A percentile compares a stretch with the other conserved stretches of the same genome.
phyloP scores from a whole-genome alignment of 169 alveolate genomes.

The Babesia gibsoni region DNA sequence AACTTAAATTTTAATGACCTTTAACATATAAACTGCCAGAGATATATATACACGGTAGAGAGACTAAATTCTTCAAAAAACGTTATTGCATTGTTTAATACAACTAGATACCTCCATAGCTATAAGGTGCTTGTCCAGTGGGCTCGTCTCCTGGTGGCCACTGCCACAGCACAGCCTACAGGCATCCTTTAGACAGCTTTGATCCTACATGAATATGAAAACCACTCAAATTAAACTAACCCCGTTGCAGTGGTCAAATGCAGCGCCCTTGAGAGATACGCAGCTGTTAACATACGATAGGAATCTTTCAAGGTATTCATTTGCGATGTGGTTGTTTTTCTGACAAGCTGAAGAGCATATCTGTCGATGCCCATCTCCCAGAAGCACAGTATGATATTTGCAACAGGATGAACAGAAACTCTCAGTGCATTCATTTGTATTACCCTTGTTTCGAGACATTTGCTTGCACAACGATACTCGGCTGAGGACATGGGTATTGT shows the following conservation, averaged over 20 bases:
- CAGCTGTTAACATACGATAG: slow-evolving; percentile 36
- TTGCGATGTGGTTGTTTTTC: slow-evolving; percentile 63
- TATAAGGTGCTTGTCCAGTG: slow-evolving; percentile 24
- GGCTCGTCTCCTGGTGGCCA: slow-evolving; percentile 44
- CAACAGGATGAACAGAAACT: slow-evolving; percentile 74
- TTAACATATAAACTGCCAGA: neutral
- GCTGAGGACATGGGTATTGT: slow-evolving; percentile 63
- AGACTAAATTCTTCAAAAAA: neutral
- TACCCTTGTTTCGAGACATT: slow-evolving; percentile 62
- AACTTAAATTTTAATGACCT: slow-evolving; percentile 1
- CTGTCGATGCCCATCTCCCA: slow-evolving; percentile 65
- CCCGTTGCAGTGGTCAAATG: slow-evolving; percentile 58
- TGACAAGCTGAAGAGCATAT: slow-evolving; percentile 65
- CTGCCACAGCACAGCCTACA: slow-evolving; percentile 57
- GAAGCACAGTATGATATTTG: slow-evolving; percentile 68
- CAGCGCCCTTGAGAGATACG: slow-evolving; percentile 53
- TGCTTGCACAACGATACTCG: slow-evolving; percentile 64
- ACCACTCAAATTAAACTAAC: neutral
- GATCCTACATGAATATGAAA: slow-evolving; percentile 15
- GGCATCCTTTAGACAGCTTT: slow-evolving; percentile 37
- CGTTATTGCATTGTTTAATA: slow-evolving; percentile 32
- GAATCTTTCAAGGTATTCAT: slow-evolving; percentile 28
- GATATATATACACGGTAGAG: neutral
- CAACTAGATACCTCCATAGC: slow-evolving; percentile 46
- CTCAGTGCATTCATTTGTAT: slow-evolving; percentile 59